These are phyloP conservation scores for Candida germanica DNA, from an alignment of 805 yeast species.

Conservation along the genomic window DNA sequence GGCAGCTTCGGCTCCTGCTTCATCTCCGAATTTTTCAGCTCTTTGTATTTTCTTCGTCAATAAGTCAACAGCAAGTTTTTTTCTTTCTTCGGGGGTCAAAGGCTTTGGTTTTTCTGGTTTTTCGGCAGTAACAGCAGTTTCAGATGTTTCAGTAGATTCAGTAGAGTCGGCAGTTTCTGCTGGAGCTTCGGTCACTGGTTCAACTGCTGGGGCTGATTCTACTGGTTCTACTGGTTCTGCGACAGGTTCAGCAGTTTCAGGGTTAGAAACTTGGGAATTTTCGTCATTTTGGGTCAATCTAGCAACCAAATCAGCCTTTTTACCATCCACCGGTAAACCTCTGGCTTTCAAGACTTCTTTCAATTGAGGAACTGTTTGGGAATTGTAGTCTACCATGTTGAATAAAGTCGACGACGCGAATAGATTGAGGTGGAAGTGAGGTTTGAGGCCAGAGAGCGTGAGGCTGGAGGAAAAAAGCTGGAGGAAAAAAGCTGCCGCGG, in stretches of 20 bases:
- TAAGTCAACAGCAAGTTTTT: conserved; percentile 62
- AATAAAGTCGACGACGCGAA: conserved; percentile 4
- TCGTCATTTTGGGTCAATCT: conserved; percentile 63
- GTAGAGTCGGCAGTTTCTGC: conserved; percentile 14
- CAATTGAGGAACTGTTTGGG: conserved; percentile 79
- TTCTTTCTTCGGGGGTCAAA: conserved; percentile 66
- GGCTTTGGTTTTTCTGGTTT: conserved; percentile 36
- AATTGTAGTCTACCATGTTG: conserved; percentile 51
- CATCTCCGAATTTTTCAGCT: conserved; percentile 76
- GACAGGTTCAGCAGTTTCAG: conserved; percentile 11
- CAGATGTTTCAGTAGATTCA: conserved; percentile 7
- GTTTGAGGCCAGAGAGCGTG: conserved; percentile 2
- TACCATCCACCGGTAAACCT: conserved; percentile 69
- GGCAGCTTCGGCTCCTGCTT: conserved; percentile 50
- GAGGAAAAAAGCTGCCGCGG: background rate
- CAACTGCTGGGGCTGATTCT: conserved; percentile 29
- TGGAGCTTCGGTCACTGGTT: conserved; percentile 38
- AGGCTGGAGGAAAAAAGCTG: too few species aligned
- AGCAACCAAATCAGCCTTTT: conserved; percentile 72
- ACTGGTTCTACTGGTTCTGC: conserved; percentile 10
- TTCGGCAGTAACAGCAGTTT: conserved; percentile 15
- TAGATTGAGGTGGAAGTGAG: background rate
- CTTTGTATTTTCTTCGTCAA: conserved; percentile 66
- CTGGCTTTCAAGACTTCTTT: conserved; percentile 70
- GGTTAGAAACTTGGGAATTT: conserved; percentile 18